Conservation (phyloP, 1,284 basidiomycete genomes). For the Fomitopsis schrenkii region DNA sequence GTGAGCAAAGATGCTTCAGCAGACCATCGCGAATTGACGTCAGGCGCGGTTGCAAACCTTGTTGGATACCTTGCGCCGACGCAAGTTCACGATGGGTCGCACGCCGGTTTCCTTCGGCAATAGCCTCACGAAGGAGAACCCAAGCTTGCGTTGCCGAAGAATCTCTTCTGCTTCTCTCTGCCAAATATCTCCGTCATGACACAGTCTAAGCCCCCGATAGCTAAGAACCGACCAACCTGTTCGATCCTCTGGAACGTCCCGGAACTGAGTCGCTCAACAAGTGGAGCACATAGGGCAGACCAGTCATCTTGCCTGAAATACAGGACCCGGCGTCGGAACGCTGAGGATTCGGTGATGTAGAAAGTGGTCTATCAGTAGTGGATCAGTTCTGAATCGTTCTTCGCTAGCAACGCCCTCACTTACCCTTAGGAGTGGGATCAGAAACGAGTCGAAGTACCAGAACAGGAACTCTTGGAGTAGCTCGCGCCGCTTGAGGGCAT, state of each 20-base stretch:
- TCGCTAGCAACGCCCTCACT: conserved; percentile 6
- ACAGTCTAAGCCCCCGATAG: neutral
- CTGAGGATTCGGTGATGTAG: conserved; percentile 91
- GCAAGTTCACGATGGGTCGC: conserved; percentile 91
- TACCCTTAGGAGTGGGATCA: conserved; percentile 80
- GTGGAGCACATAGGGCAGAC: conserved; percentile 77
- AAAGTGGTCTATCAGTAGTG: conserved; percentile 70
- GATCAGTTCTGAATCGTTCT: neutral
- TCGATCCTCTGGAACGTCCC: conserved; percentile 64
- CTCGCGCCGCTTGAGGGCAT: conserved; percentile 71
- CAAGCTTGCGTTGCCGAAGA: conserved; percentile 64
- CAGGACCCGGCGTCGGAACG: conserved; percentile 81
- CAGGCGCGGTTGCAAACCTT: conserved; percentile 22
- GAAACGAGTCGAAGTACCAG: conserved; percentile 90
- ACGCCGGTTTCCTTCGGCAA: conserved; percentile 95
- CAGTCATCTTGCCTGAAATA: conserved; percentile 97
- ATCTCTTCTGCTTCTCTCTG: conserved; percentile 65
- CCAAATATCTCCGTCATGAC: neutral
- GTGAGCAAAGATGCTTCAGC: neutral
- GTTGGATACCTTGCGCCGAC: conserved; percentile 47
- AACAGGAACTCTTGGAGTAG: conserved; percentile 83
- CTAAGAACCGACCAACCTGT: conserved; percentile 35
- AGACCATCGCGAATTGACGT: neutral
- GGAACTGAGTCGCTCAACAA: conserved; percentile 67
- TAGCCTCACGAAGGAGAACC: conserved; percentile 84